Evolutionary conservation across 2,329 filamentous ascomycete species (phyloP).

Genomic region (Alternaria sp.): DNA sequence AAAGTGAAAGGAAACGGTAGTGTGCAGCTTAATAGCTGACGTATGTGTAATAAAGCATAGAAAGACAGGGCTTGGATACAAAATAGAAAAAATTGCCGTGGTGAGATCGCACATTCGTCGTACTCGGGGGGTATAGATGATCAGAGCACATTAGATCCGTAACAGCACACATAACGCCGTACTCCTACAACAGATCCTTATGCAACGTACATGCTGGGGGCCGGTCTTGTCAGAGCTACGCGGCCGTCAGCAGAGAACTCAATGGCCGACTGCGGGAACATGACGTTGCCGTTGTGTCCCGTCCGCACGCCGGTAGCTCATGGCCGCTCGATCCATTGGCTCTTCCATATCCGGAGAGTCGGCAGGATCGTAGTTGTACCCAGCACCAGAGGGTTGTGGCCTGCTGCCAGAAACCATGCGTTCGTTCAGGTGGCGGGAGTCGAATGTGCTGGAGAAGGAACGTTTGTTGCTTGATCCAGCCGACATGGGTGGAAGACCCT

Average conservation of each 20-base stretch:
- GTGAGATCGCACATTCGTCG: slow-evolving; percentile 17
- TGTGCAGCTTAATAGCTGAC: slow-evolving; percentile 3
- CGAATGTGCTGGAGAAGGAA: slow-evolving; percentile 54
- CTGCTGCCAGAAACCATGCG: slow-evolving; percentile 54
- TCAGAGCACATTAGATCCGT: slow-evolving; percentile 20
- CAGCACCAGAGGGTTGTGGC: slow-evolving; percentile 42
- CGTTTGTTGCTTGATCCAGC: slow-evolving; percentile 51
- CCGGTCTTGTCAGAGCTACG: background rate
- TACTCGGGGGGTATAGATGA: slow-evolving; percentile 27
- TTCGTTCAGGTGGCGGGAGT: slow-evolving; percentile 51
- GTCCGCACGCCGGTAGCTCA: slow-evolving; percentile 57
- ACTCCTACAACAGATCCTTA: slow-evolving; percentile 16
- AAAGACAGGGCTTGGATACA: background rate
- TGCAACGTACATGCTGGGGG: background rate
- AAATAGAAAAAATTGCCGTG: slow-evolving; percentile 2
- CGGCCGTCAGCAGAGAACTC: slow-evolving; percentile 13
- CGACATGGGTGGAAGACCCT: slow-evolving; percentile 31
- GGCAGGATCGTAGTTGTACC: slow-evolving; percentile 42
- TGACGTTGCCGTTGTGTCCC: slow-evolving; percentile 50
- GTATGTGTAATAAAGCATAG: background rate
- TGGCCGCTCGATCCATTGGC: slow-evolving; percentile 46
- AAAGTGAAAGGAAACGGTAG: background rate
- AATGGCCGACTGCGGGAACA: slow-evolving; percentile 43
- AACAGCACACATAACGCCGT: slow-evolving; percentile 18
- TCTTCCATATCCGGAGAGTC: slow-evolving; percentile 51